phyloP scores from a whole-genome alignment of 345 rosid species.

The Nasturtium officinale region DNA sequence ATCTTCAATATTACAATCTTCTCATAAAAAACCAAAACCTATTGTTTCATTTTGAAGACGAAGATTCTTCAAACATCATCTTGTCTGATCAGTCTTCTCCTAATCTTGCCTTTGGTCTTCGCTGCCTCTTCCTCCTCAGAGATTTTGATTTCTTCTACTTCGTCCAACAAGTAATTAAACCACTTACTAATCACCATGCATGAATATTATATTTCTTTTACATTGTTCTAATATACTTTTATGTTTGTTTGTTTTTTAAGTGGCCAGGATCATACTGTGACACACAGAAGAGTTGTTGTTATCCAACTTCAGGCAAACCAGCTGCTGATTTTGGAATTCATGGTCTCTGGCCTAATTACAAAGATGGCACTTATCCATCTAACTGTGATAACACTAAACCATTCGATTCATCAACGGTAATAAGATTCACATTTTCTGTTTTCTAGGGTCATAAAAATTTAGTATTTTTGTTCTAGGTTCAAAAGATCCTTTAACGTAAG shows the following conservation, averaged over 20 bases:
- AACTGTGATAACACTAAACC: slow-evolving; percentile 65
- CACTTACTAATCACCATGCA: background rate
- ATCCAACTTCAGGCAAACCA: slow-evolving; percentile 87
- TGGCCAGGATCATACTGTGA: slow-evolving; percentile 99
- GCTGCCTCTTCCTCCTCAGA: slow-evolving; percentile 51
- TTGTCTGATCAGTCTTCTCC: slow-evolving; percentile 35
- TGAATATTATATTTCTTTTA: background rate
- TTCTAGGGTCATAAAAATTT: no score
- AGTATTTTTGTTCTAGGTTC: background rate
- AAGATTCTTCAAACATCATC: slow-evolving; percentile 28
- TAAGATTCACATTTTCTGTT: background rate
- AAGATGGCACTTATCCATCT: slow-evolving; percentile 78
- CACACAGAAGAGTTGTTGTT: slow-evolving; percentile 66
- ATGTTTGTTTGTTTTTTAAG: slow-evolving; percentile 34
- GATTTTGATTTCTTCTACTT: slow-evolving; percentile 97
- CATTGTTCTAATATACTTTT: background rate
- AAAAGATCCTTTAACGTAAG: no score
- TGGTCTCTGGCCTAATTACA: slow-evolving; percentile 93
- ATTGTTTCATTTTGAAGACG: slow-evolving; percentile 7
- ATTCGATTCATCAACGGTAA: slow-evolving; percentile 61
- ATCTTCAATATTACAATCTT: background rate
- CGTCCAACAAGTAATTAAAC: slow-evolving; percentile 69
- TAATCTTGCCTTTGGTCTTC: slow-evolving; percentile 40
- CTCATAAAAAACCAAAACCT: background rate
- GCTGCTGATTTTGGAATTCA: slow-evolving; percentile 89